Percentiles rank a stretch among this genome's conserved stretches.
phyloP scores from a whole-genome alignment of 2,329 filamentous ascomycete genomes.

The Apiospora koreana region DNA sequence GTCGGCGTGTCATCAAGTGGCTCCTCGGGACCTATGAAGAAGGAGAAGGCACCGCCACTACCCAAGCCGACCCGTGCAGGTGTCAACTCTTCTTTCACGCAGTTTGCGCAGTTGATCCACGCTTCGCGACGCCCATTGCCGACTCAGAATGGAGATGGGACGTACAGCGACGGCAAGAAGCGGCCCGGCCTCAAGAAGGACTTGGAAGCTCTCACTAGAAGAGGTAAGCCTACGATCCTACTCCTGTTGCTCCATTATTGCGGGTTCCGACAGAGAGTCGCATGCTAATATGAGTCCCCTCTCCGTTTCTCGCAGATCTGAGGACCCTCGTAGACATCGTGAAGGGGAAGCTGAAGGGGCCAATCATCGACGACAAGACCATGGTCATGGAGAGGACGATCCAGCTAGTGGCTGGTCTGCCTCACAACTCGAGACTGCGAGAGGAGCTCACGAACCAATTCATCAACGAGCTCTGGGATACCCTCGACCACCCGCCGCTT shows the following conservation, averaged over 20 bases:
- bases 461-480: constrained; percentile 69
- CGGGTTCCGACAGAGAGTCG: neutral
- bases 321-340: constrained; percentile 64
- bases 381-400: constrained; percentile 77
- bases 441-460: constrained; percentile 67
- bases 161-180: constrained; percentile 50
- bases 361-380: constrained; percentile 71
- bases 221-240: constrained; percentile 39
- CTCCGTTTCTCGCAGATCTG: constrained; percentile 48
- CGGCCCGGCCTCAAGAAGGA: constrained; percentile 57
- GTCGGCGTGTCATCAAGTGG: constrained; percentile 16
- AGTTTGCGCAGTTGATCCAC: constrained; percentile 37
- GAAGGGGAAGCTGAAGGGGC: constrained; percentile 62
- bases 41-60: constrained; percentile 21
- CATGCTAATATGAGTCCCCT: neutral
- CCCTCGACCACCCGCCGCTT: constrained; percentile 71
- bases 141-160: constrained; percentile 63
- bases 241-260: too few species aligned
- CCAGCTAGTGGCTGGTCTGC: constrained; percentile 67
- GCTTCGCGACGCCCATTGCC: constrained; percentile 64
- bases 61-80: constrained; percentile 34
- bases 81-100: constrained; percentile 34
- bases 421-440: constrained; percentile 61
- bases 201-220: constrained; percentile 53
- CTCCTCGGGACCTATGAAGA: constrained; percentile 14